Base-by-base conservation (phyloP, 2,329 filamentous ascomycete species). In the Colletotrichum karsti region DNA sequence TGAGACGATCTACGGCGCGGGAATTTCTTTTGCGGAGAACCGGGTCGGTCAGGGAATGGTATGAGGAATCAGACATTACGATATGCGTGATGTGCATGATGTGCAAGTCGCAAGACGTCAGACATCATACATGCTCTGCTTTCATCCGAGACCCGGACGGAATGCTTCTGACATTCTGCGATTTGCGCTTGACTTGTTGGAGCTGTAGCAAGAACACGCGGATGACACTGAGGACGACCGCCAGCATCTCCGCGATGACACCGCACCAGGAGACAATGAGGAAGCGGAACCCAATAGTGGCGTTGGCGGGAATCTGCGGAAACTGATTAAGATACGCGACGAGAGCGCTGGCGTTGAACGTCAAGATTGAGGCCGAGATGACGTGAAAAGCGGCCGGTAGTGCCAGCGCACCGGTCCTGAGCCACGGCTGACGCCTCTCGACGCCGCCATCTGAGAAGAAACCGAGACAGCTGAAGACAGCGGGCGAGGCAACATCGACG, bases 221-320 rank as follows among this genome's bases (percentile, higher is more conserved):
- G 35, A 28, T 42, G 35, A 56, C 37, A 41, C 35, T 9, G 26
- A 54, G 37, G 13, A 10, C 28, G 22, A 26, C 20, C n/a, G 51
- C 51, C 35, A 18, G n/a, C 18, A 63, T 18, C 39, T 63, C 42
- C 35, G 51, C 44, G 4, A 44, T 37, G 24, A 58, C 35, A 35
- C 54, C 46, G 37, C 44, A 58, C 53, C 44, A 67, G 8, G 58
- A 26, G 18, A 67, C 26, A n/a, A 28, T 18, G 13, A 56, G 53
- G 28, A 50, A 67, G 28, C 22, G 18, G 5, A 18, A 9, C 1
- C 42, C 63, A n/a, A 67, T n/a, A 9, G 20, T 20, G 6, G 41
- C 58, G 15, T 28, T 26, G 9, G 35, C 13, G 22, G 41, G 41
- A 18, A 56, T 15, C 6, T 63, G 20, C 8, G 35, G 50, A 18